phyloP scores from a whole-genome alignment of 768 basidiomycete species.

The Suillus subalutaceus region DNA sequence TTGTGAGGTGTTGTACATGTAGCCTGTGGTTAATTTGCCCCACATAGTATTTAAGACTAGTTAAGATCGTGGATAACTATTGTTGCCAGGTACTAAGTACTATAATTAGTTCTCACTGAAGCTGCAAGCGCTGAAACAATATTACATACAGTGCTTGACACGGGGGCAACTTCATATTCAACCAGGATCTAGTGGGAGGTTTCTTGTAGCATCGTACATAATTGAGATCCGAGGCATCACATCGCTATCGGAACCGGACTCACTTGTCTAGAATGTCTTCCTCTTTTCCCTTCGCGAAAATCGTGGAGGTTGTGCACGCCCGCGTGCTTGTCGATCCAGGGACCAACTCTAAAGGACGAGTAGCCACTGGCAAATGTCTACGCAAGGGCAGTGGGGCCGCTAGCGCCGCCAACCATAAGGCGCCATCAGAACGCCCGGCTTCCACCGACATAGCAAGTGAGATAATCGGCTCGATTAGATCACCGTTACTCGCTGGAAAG shows the following conservation, averaged over 20 bases:
- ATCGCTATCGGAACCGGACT: background rate
- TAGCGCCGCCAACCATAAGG: background rate
- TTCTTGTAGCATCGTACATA: background rate
- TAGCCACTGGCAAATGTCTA: background rate
- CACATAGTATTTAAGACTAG: background rate
- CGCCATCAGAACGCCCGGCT: background rate
- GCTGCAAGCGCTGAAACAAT: background rate
- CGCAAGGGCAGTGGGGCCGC: background rate
- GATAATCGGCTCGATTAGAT: background rate
- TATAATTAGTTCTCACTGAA: background rate
- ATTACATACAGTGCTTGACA: background rate
- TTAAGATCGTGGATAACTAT: background rate
- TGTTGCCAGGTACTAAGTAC: background rate
- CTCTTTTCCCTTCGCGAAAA: background rate
- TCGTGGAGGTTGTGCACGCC: background rate
- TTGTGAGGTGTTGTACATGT: background rate
- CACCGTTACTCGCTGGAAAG: background rate
- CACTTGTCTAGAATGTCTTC: background rate
- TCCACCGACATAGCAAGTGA: background rate
- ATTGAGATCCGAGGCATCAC: background rate
- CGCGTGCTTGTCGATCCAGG: background rate
- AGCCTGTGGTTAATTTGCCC: background rate
- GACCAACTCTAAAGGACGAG: background rate
- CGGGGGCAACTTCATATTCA: background rate
- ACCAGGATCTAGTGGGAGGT: background rate